Percentiles rank a stretch among this genome's conserved stretches.
These are phyloP conservation scores for Omphalotus olearius DNA, from an alignment of 1,284 basidiomycete genomes.

Conservation along the genomic window DNA sequence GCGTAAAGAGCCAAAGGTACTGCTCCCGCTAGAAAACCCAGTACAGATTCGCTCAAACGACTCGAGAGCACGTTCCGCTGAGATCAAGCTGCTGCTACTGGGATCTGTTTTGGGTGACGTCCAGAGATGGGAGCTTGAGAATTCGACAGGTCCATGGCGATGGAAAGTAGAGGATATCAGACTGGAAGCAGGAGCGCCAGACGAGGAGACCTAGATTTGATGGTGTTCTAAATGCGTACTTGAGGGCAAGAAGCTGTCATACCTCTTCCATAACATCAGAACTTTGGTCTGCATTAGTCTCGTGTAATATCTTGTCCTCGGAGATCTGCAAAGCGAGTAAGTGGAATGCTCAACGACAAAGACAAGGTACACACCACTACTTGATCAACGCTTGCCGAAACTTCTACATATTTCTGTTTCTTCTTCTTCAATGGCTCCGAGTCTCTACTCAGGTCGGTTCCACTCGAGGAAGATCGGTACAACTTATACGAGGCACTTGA, in stretches of 20 bases:
- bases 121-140: neutral
- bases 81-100: slow-evolving; percentile 4
- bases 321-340: too few relatives aligned
- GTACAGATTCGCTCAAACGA: slow-evolving; percentile 15
- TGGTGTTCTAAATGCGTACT: neutral
- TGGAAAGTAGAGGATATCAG: neutral
- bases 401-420: too few relatives aligned
- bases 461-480: neutral
- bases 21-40: slow-evolving; percentile 13
- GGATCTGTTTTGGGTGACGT: neutral
- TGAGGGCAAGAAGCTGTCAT: neutral
- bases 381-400: too few relatives aligned
- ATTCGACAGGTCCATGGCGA: neutral
- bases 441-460: too few relatives aligned
- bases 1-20: slow-evolving; percentile 9
- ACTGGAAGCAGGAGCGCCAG: neutral
- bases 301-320: too few relatives aligned
- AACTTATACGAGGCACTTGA: slow-evolving; percentile 6
- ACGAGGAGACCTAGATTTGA: slow-evolving; percentile 1
- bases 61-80: slow-evolving; percentile 12
- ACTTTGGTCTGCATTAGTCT: too few relatives aligned
- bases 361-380: too few relatives aligned
- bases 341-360: too few relatives aligned
- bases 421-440: too few relatives aligned
- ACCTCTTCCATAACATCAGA: too few relatives aligned